Conservation (phyloP, 345 rosid species). For the Erodium maritimum region DNA sequence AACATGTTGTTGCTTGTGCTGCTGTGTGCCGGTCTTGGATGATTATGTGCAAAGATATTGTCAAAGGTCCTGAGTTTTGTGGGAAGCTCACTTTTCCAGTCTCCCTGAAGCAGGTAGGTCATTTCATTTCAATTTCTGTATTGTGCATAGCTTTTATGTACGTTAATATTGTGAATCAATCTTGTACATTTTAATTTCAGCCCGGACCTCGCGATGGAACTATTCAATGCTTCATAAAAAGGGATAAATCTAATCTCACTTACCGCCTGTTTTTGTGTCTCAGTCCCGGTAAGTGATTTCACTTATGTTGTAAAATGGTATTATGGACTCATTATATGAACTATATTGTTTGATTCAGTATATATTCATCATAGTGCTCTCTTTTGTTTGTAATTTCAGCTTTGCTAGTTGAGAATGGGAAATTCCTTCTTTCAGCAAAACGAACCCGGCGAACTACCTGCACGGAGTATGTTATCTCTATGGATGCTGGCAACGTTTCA, state of each 20-base stretch:
- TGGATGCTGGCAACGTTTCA: constrained; percentile 76
- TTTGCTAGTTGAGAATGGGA: constrained; percentile 78
- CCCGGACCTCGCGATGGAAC: constrained; percentile 81
- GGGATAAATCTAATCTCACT: constrained; percentile 63
- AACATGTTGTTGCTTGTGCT: constrained; percentile 68
- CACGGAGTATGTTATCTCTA: constrained; percentile 87
- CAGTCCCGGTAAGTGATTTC: constrained; percentile 61
- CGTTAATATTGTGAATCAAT: background rate
- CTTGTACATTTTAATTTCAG: constrained; percentile 22
- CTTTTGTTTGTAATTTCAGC: constrained; percentile 26
- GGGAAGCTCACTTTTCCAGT: constrained; percentile 91
- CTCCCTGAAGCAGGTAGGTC: constrained; percentile 78
- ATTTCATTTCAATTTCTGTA: constrained; percentile 2
- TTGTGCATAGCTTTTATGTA: no score
- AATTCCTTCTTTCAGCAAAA: constrained; percentile 86
- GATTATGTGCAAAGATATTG: constrained; percentile 90
- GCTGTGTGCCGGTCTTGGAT: constrained; percentile 95
- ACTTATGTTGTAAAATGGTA: no score
- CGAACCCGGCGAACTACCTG: constrained; percentile 76
- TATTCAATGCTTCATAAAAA: no score
- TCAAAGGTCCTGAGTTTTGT: constrained; percentile 57
- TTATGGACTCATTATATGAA: no score
- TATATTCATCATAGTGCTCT: background rate
- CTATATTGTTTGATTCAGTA: no score
- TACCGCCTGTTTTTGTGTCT: constrained; percentile 91